phyloP scores from a whole-genome alignment of 208 protist species.

The Wallacemonas rigidus region DNA sequence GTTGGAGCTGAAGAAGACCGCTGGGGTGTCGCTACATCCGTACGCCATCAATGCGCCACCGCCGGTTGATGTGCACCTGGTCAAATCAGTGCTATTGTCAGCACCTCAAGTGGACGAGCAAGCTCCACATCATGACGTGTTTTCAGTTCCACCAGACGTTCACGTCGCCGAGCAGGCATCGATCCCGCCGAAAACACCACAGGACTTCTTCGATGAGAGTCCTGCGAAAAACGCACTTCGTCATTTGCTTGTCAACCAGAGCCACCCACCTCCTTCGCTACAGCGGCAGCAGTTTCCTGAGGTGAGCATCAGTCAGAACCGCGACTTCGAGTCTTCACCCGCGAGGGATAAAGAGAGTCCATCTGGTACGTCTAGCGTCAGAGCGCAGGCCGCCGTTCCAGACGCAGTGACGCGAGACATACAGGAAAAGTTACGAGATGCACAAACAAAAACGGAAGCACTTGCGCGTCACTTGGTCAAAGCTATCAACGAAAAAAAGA shows the following conservation, averaged over 20 bases:
- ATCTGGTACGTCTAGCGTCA: not conserved
- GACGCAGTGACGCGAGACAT: not conserved
- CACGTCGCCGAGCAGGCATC: not conserved
- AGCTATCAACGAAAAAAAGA: slow-evolving; percentile 66
- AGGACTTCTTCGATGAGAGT: slow-evolving; percentile 41
- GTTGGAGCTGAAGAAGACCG: not conserved
- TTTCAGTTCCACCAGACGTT: not conserved
- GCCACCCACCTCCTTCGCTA: not conserved
- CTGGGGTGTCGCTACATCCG: not conserved
- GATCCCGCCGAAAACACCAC: not conserved
- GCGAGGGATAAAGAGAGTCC: not conserved
- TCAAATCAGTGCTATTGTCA: not conserved
- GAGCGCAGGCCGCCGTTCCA: not conserved
- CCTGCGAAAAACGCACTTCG: slow-evolving; percentile 52
- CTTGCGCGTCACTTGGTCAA: slow-evolving; percentile 82
- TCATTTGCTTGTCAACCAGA: slow-evolving; percentile 18
- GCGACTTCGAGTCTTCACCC: not conserved
- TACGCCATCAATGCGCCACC: slow-evolving; percentile 13
- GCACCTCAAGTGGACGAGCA: not conserved
- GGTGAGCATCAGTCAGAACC: not conserved
- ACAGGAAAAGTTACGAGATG: slow-evolving; percentile 43
- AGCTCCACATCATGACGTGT: not conserved
- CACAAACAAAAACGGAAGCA: slow-evolving; percentile 70
- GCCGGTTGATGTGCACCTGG: not conserved
- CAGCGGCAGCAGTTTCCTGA: not conserved